Evolutionary conservation across 768 basidiomycete species (phyloP).

Genomic region (Grammothele lineata): DNA sequence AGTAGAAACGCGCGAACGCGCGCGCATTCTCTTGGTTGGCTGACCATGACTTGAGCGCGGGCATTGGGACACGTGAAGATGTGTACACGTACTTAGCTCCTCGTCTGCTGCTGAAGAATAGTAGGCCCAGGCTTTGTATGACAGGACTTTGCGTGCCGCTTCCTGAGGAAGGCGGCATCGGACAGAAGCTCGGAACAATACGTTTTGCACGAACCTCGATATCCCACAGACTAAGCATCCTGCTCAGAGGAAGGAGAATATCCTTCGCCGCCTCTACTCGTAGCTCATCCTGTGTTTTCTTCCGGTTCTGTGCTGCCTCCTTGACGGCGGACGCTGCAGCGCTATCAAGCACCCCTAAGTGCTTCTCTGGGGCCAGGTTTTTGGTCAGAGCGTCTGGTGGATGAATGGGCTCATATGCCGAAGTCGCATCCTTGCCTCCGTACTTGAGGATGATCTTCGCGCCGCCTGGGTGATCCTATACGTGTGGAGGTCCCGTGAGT

Average conservation of each 20-base stretch:
- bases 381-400: conserved; percentile 75
- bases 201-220: conserved; percentile 57
- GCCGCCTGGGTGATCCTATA: conserved; percentile 78
- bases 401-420: conserved; percentile 77
- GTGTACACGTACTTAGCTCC: conserved; percentile 57
- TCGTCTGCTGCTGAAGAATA: conserved; percentile 88
- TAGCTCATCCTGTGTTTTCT: conserved; percentile 65
- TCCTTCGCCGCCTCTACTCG: conserved; percentile 59
- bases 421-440: conserved; percentile 82
- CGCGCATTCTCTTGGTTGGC: conserved; percentile 66
- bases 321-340: conserved; percentile 42
- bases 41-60: no score
- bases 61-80: neutral
- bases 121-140: conserved; percentile 74
- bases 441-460: conserved; percentile 77
- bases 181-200: neutral
- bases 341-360: conserved; percentile 61
- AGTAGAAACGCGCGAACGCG: conserved; percentile 85
- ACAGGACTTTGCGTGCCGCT: conserved; percentile 68
- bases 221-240: conserved; percentile 73
- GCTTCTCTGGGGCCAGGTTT: conserved; percentile 64
- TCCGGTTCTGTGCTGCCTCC: conserved; percentile 45
- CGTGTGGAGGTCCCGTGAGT: neutral
- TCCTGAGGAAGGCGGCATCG: conserved; percentile 38
- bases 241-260: conserved; percentile 58